Conservation (phyloP, 2,329 filamentous ascomycete species). For the Trichoderma sp. region DNA sequence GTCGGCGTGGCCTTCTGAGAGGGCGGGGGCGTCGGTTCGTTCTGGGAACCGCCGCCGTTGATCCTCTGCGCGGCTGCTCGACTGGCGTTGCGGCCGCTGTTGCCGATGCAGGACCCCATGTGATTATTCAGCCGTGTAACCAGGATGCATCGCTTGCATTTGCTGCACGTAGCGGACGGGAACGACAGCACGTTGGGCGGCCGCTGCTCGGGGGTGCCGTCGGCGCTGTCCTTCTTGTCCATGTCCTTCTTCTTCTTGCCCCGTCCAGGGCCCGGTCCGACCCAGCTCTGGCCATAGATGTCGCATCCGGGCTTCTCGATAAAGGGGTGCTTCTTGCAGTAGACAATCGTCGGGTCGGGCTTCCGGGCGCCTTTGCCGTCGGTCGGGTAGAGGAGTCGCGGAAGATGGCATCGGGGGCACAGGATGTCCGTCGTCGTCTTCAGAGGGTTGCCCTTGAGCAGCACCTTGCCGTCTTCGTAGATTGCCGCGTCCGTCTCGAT, state of each 20-base stretch:
- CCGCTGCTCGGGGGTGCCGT: conserved; percentile 56
- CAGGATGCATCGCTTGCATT: conserved; percentile 67
- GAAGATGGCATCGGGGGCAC: conserved; percentile 74
- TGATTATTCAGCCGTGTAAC: conserved; percentile 68
- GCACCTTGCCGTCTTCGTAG: conserved; percentile 69
- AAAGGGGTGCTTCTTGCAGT: conserved; percentile 79
- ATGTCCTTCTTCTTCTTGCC: conserved; percentile 81
- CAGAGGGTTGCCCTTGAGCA: conserved; percentile 72
- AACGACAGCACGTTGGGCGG: conserved; percentile 65
- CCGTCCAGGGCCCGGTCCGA: conserved; percentile 67
- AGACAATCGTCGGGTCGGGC: conserved; percentile 68
- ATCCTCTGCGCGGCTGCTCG: conserved; percentile 65
- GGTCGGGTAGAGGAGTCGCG: conserved; percentile 71
- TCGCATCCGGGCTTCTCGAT: conserved; percentile 76
- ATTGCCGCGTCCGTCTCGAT: conserved; percentile 68
- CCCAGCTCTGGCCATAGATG: conserved; percentile 81
- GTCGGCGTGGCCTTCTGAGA: conserved; percentile 65
- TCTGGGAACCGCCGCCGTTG: conserved; percentile 58
- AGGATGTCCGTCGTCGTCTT: conserved; percentile 70
- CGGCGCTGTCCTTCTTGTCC: conserved; percentile 59
- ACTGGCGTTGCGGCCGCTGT: conserved; percentile 64
- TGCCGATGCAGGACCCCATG: conserved; percentile 69
- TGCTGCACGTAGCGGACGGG: conserved; percentile 67
- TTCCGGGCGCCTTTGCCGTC: conserved; percentile 68
- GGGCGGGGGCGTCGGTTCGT: conserved; percentile 61